These are phyloP conservation scores for Aspergillus fijiensis DNA, from an alignment of 2,329 filamentous ascomycete species.

Conservation along the genomic window DNA sequence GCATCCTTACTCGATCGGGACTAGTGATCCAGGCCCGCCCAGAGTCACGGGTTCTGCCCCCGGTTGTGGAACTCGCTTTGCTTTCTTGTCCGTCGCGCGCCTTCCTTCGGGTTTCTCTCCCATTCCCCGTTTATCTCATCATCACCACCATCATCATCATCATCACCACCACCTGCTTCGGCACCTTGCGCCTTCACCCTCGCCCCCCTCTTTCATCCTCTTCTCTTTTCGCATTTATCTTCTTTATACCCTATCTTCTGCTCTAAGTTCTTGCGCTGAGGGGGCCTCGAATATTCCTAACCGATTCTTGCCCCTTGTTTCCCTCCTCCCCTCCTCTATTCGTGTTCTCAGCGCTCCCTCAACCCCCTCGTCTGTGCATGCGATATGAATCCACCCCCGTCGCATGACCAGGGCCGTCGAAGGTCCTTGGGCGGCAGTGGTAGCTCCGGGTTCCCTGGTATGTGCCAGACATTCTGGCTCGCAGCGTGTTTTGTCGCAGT, in stretches of 20 bases:
- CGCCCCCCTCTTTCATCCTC: constrained; percentile 1
- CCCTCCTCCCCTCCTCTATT: constrained; percentile 4
- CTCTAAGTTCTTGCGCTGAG: not conserved
- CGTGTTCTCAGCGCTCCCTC: constrained; percentile 5
- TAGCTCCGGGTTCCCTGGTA: constrained; percentile 39
- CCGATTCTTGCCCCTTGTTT: constrained; percentile 10
- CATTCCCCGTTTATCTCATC: constrained; percentile 12
- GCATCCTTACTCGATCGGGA: constrained; percentile 23
- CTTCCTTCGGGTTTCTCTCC: not conserved
- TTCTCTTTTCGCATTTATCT: constrained; percentile 6
- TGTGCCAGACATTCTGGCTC: constrained; percentile 25
- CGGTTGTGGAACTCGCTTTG: constrained; percentile 22
- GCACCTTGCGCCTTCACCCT: constrained; percentile 1
- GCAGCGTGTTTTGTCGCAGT: not conserved
- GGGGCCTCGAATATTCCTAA: not conserved
- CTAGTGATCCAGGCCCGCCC: constrained; percentile 31
- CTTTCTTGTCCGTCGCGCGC: constrained; percentile 1
- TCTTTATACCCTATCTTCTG: constrained; percentile 5
- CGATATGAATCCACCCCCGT: constrained; percentile 39
- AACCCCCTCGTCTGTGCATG: constrained; percentile 18
- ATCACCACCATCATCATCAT: constrained; percentile 23
- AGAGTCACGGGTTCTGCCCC: constrained; percentile 37
- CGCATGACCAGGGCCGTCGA: constrained; percentile 35
- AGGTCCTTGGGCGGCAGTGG: constrained; percentile 39
- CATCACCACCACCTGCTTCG: constrained; percentile 12